These are phyloP conservation scores for Blastobotrys illinoisensis DNA, from an alignment of 1,139 yeast species.

Conservation along the genomic window DNA sequence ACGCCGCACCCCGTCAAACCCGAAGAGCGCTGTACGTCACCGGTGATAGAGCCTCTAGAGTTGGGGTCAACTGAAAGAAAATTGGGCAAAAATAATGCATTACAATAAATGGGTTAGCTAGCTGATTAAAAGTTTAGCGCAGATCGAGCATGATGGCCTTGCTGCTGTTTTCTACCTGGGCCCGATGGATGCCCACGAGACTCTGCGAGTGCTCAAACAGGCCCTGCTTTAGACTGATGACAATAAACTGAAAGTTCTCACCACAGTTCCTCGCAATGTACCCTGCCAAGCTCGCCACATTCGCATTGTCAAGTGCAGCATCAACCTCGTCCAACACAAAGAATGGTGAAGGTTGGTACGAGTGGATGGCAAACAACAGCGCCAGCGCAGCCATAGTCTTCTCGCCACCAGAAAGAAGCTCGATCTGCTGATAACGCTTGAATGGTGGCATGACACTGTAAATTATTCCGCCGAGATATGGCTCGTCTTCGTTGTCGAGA, in stretches of 20 bases:
- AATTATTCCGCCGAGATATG: constrained; percentile 73
- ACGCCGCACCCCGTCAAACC: too few species aligned
- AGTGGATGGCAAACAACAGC: constrained; percentile 81
- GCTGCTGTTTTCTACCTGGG: constrained; percentile 71
- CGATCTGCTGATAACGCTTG: constrained; percentile 92
- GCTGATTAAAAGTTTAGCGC: constrained; percentile 5
- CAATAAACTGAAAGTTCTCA: constrained; percentile 83
- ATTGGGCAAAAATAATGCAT: not conserved
- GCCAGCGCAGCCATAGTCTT: constrained; percentile 96
- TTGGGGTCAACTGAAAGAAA: too few species aligned
- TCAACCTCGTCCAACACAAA: constrained; percentile 95
- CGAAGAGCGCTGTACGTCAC: too few species aligned
- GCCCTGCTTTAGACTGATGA: constrained; percentile 83
- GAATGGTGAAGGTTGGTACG: constrained; percentile 90
- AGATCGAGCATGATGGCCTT: constrained; percentile 47
- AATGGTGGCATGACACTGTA: constrained; percentile 97
- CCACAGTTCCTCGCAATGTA: constrained; percentile 76
- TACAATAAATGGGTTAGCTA: constrained; percentile 1
- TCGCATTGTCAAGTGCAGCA: constrained; percentile 90
- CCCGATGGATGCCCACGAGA: constrained; percentile 87
- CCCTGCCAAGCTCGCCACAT: constrained; percentile 77
- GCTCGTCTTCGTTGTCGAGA: constrained; percentile 79
- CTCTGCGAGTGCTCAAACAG: constrained; percentile 87
- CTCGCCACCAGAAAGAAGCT: constrained; percentile 91
- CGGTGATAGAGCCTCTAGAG: too few species aligned